These are phyloP conservation scores for Pythium sp. DNA, from an alignment of 352 stramenopile species.

Conservation along the genomic window DNA sequence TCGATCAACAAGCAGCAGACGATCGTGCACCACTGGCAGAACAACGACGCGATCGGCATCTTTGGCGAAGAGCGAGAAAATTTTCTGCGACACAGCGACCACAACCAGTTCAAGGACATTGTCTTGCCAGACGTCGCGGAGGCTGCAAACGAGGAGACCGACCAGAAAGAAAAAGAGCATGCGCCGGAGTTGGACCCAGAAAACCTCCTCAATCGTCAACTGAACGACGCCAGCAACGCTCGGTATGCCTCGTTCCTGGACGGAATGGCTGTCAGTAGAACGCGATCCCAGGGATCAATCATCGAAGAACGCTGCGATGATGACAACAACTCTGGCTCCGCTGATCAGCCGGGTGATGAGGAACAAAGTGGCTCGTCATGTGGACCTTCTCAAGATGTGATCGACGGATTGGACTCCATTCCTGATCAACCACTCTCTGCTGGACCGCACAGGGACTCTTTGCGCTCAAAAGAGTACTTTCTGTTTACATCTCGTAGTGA, in stretches of 20 bases:
- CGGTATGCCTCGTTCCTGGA: constrained; percentile 4
- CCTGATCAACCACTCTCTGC: neutral
- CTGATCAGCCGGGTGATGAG: constrained; percentile 12
- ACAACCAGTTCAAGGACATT: constrained; percentile 7
- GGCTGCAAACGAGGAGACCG: neutral
- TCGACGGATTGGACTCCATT: neutral
- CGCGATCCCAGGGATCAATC: constrained; percentile 10
- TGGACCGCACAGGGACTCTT: neutral
- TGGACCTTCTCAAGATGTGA: neutral
- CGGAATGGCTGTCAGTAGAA: neutral
- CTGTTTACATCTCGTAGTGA: neutral
- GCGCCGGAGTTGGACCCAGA: neutral
- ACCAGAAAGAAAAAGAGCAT: neutral
- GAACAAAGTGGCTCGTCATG: constrained; percentile 21
- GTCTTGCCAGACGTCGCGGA: constrained; percentile 9
- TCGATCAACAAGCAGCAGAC: constrained; percentile 78
- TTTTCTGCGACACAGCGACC: constrained; percentile 30
- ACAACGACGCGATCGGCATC: constrained; percentile 66
- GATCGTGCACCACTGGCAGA: constrained; percentile 64
- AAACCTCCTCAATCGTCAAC: neutral
- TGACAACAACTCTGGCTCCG: neutral
- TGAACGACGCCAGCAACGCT: neutral
- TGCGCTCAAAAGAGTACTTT: neutral
- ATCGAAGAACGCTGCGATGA: neutral
- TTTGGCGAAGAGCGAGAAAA: constrained; percentile 39